These are phyloP conservation scores for Epicoccum sorghinum DNA, from an alignment of 2,329 filamentous ascomycete species.

Conservation along the genomic window DNA sequence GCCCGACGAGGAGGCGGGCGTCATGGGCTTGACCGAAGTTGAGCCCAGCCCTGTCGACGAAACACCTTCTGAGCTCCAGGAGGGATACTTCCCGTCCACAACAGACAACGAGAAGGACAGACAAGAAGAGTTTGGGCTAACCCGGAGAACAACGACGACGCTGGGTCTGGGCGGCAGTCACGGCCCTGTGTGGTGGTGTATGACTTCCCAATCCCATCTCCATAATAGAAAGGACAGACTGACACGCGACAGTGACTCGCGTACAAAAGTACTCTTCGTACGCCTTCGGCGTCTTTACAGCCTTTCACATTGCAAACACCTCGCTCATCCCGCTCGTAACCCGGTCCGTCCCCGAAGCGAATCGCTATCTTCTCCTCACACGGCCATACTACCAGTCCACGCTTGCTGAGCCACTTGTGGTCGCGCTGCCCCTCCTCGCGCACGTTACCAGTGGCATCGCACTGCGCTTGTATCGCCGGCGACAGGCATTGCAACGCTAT, in stretches of 20 bases:
- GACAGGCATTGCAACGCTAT: conserved; percentile 74
- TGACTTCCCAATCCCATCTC: conserved; percentile 33
- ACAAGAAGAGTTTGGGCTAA: conserved; percentile 9
- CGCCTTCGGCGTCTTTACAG: conserved; percentile 51
- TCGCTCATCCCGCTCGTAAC: conserved; percentile 43
- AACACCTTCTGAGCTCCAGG: conserved; percentile 54
- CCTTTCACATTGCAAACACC: conserved; percentile 57
- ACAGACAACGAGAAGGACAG: conserved; percentile 1
- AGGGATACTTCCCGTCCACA: conserved; percentile 53
- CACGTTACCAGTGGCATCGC: conserved; percentile 80
- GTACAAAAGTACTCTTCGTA: conserved; percentile 91
- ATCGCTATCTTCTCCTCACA: conserved; percentile 87
- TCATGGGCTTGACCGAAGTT: conserved; percentile 74
- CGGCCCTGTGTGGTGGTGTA: conserved; percentile 78
- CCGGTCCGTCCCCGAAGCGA: conserved; percentile 67
- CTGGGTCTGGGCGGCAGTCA: conserved; percentile 65
- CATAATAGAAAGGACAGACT: neutral
- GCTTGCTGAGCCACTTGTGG: conserved; percentile 77
- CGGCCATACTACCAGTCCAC: conserved; percentile 87
- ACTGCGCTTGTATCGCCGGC: conserved; percentile 75
- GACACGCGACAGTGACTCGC: conserved; percentile 63
- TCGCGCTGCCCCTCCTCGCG: conserved; percentile 73
- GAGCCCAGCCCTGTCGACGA: conserved; percentile 82
- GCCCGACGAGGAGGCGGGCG: conserved; percentile 51
- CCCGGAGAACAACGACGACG: conserved; percentile 31